These are phyloP conservation scores for Crithidia acanthocephali DNA, from an alignment of 208 protist genomes.

Conservation along the genomic window DNA sequence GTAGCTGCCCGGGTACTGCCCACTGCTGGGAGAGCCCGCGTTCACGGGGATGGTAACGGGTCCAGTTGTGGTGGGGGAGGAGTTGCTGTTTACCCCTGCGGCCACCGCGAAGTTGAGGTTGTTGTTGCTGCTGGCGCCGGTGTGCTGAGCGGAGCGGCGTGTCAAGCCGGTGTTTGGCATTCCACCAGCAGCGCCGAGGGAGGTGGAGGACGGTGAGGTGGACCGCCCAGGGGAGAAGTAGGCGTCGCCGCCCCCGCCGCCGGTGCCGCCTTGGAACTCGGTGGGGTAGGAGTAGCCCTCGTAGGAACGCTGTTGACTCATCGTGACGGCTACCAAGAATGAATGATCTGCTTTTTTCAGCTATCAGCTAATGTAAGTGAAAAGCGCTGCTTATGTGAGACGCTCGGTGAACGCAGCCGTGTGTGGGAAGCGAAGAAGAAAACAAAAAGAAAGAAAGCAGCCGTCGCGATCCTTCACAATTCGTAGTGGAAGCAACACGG, in stretches of 20 bases:
- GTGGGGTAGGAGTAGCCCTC: constrained; percentile 33
- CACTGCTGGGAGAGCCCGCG: neutral
- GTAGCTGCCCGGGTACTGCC: constrained; percentile 30
- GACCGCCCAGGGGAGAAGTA: constrained; percentile 16
- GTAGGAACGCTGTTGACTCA: constrained; percentile 26
- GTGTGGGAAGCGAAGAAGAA: too few relatives aligned
- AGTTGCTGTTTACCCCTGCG: neutral
- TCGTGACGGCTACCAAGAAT: neutral
- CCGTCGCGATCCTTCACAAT: too few relatives aligned
- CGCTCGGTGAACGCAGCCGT: too few relatives aligned
- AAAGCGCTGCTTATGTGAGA: too few relatives aligned
- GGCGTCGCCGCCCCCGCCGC: constrained; percentile 4
- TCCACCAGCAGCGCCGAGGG: neutral
- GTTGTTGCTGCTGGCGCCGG: neutral
- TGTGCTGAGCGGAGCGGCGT: constrained; percentile 30
- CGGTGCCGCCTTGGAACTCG: constrained; percentile 17
- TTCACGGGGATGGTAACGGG: constrained; percentile 13
- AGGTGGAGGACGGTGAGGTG: constrained; percentile 7
- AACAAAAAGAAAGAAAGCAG: too few relatives aligned
- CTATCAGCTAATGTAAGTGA: too few relatives aligned
- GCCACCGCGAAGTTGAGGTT: neutral
- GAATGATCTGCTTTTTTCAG: too few relatives aligned
- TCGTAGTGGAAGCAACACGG: too few relatives aligned
- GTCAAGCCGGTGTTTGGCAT: constrained; percentile 34
- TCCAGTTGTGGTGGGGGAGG: constrained; percentile 5